phyloP scores from a whole-genome alignment of 2,329 filamentous ascomycete species.

The Decorospora gaudefroyi region DNA sequence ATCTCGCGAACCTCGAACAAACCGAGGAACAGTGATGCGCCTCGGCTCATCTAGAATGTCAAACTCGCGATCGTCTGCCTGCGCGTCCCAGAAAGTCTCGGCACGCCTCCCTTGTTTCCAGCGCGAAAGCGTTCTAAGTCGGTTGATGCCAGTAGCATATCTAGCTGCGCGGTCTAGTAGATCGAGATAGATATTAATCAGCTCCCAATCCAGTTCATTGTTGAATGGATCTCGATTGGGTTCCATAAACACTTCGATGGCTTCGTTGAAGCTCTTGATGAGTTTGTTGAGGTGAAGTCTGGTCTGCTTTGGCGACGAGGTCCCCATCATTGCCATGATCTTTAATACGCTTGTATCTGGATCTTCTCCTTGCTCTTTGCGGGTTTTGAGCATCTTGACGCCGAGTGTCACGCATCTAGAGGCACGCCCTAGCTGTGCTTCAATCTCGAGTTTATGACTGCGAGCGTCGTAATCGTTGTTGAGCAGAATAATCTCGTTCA shows the following conservation, averaged over 20 bases:
- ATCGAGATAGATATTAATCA: slow-evolving; percentile 84
- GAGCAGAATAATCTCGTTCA: slow-evolving; percentile 57
- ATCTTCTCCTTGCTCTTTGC: slow-evolving; percentile 50
- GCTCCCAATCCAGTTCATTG: slow-evolving; percentile 69
- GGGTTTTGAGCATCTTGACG: slow-evolving; percentile 58
- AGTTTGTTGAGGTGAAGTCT: slow-evolving; percentile 55
- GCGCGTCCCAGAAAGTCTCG: slow-evolving; percentile 77
- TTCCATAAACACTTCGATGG: slow-evolving; percentile 55
- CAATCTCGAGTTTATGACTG: slow-evolving; percentile 60
- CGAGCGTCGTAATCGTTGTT: slow-evolving; percentile 59
- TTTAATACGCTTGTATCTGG: slow-evolving; percentile 58
- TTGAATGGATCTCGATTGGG: slow-evolving; percentile 50
- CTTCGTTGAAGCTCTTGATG: slow-evolving; percentile 57
- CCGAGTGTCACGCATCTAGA: slow-evolving; percentile 49
- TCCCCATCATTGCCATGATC: slow-evolving; percentile 61
- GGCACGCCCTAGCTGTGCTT: slow-evolving; percentile 52
- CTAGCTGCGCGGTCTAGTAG: slow-evolving; percentile 69
- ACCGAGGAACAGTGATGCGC: slow-evolving; percentile 65
- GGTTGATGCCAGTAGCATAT: slow-evolving; percentile 67
- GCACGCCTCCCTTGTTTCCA: slow-evolving; percentile 78
- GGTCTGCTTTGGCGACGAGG: slow-evolving; percentile 54
- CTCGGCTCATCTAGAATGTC: slow-evolving; percentile 72
- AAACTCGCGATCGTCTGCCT: slow-evolving; percentile 85
- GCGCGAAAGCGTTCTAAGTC: slow-evolving; percentile 73
- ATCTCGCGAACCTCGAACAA: slow-evolving; percentile 59